phyloP scores from a whole-genome alignment of 2,329 filamentous ascomycete genomes.

The Aspergillus ochraceus region DNA sequence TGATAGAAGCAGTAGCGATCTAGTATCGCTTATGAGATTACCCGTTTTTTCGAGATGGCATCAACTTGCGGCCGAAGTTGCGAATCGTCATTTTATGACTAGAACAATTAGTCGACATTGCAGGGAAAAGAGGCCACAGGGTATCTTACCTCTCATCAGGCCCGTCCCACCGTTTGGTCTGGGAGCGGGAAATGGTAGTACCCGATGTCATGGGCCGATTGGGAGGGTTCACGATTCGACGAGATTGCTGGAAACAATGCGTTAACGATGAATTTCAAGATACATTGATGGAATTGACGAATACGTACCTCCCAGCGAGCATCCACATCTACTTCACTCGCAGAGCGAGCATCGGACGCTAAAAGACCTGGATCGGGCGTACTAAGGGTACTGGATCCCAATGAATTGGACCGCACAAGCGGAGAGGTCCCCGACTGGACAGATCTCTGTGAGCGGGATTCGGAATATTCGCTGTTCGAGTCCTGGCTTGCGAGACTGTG shows the following conservation, averaged over 20 bases:
- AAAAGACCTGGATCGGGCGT: constrained; percentile 22
- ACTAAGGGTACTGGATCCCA: constrained; percentile 32
- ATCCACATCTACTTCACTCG: constrained; percentile 38
- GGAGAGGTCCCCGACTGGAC: constrained; percentile 39
- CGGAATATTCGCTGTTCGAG: constrained; percentile 40
- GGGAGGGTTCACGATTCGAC: constrained; percentile 32
- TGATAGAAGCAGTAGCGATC: neutral
- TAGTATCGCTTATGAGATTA: constrained; percentile 15
- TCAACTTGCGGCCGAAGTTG: constrained; percentile 38
- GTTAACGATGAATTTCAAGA: constrained; percentile 15
- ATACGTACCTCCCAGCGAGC: constrained; percentile 39
- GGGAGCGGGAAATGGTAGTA: constrained; percentile 22
- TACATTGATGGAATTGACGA: neutral
- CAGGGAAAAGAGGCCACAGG: neutral
- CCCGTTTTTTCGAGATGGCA: constrained; percentile 26
- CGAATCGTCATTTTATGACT: constrained; percentile 37
- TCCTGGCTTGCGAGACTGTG: constrained; percentile 38
- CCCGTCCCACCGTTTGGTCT: constrained; percentile 24
- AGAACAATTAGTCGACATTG: constrained; percentile 5
- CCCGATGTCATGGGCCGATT: constrained; percentile 33
- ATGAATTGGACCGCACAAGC: constrained; percentile 35
- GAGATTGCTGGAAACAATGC: constrained; percentile 28
- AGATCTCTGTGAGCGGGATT: constrained; percentile 37
- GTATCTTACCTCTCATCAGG: constrained; percentile 34
- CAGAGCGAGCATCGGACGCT: constrained; percentile 34